A percentile compares a stretch with the other conserved stretches of the same genome.
phyloP scores from a whole-genome alignment of 2,329 filamentous ascomycete species.

The Fusarium staphyleae region DNA sequence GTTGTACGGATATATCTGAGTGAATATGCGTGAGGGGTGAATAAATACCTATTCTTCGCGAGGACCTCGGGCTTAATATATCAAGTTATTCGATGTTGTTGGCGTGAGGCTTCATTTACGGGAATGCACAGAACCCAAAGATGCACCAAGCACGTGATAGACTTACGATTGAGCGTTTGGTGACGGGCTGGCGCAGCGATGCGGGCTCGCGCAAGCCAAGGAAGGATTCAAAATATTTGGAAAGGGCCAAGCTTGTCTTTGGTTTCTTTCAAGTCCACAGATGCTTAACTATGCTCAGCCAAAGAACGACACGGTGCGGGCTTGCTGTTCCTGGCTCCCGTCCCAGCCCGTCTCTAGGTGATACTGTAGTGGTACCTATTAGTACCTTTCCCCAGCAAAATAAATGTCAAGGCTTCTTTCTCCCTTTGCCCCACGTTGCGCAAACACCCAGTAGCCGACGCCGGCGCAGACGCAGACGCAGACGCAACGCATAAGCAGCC shows the following conservation, averaged over 20 bases:
- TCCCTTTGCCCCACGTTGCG: conserved; percentile 32
- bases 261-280: background rate
- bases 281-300: too few species aligned
- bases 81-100: background rate
- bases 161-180: conserved; percentile 22
- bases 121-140: background rate
- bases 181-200: conserved; percentile 24
- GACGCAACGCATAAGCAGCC: background rate
- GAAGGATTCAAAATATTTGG: conserved; percentile 12
- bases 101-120: conserved; percentile 25
- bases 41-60: conserved; percentile 1
- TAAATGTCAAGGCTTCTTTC: conserved; percentile 37
- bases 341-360: conserved; percentile 15
- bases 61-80: conserved; percentile 23
- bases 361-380: conserved; percentile 11
- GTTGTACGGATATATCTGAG: too few species aligned
- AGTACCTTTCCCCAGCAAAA: conserved; percentile 15
- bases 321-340: conserved; percentile 30
- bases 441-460: conserved; percentile 12
- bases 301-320: conserved; percentile 29
- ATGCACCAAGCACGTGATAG: conserved; percentile 32
- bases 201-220: conserved; percentile 7
- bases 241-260: background rate
- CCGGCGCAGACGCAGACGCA: conserved; percentile 12
- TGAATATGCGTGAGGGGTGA: background rate